These are phyloP conservation scores for Clitopilus hobsonii DNA, from an alignment of 768 basidiomycete genomes.

Conservation along the genomic window DNA sequence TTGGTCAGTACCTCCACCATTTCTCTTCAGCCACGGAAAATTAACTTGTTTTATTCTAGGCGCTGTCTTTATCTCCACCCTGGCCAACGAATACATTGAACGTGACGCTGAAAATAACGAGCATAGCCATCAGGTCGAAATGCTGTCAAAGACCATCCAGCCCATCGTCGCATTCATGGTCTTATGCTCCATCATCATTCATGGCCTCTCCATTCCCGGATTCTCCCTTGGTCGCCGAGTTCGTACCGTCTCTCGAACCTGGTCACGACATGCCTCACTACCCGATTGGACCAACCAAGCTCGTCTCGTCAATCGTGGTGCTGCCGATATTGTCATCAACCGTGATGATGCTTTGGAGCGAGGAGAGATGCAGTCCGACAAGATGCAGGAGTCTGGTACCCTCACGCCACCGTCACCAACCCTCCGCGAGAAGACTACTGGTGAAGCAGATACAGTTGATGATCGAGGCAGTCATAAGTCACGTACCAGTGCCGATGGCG, in stretches of 20 bases:
- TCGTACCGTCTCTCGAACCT: slow-evolving; percentile 86
- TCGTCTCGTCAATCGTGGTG: slow-evolving; percentile 60
- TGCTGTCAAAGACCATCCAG: slow-evolving; percentile 74
- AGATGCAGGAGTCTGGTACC: background rate
- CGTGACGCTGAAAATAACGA: slow-evolving; percentile 20
- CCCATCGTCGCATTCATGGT: slow-evolving; percentile 97
- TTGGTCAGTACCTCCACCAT: slow-evolving; percentile 39
- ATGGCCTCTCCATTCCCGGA: slow-evolving; percentile 90
- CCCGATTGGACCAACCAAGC: slow-evolving; percentile 88
- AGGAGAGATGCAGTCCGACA: slow-evolving; percentile 9
- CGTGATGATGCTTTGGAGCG: slow-evolving; percentile 61
- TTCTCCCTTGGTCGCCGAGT: slow-evolving; percentile 91
- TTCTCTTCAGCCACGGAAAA: background rate
- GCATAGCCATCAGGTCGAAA: slow-evolving; percentile 53
- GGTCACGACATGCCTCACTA: slow-evolving; percentile 69
- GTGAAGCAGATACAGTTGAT: slow-evolving; percentile 5
- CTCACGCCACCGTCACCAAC: background rate
- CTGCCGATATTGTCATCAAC: slow-evolving; percentile 77
- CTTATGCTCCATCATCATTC: slow-evolving; percentile 80
- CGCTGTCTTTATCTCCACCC: slow-evolving; percentile 89
- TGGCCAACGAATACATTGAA: slow-evolving; percentile 61
- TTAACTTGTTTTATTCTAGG: slow-evolving; percentile 31
- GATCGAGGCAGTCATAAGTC: slow-evolving; percentile 2
- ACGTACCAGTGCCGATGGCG: background rate
- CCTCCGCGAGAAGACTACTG: background rate